Evolutionary conservation across 148 eudicot genomes (phyloP).

Genomic region (Amaranthus hypochondriacus): DNA sequence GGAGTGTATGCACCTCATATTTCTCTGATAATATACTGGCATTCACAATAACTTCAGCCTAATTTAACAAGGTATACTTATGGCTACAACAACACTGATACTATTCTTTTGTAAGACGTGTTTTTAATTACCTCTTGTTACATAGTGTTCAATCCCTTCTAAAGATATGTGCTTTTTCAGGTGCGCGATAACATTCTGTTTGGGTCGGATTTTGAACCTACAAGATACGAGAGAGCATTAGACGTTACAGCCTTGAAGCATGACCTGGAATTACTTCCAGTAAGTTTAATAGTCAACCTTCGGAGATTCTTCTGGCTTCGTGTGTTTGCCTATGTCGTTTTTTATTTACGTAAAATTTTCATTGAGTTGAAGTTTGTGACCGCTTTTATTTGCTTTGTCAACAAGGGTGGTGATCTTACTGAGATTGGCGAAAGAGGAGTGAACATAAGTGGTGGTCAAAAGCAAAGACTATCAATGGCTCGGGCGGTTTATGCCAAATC

Average conservation of each 20-base stretch:
- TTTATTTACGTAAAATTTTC: not conserved
- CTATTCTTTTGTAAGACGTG: not conserved
- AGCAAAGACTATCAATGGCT: conserved; percentile 96
- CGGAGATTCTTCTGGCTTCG: not conserved
- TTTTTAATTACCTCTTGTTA: not conserved
- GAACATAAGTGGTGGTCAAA: conserved; percentile 95
- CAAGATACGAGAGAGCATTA: conserved; percentile 71
- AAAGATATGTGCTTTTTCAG: conserved; percentile 36
- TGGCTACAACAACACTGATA: not conserved
- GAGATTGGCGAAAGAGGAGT: conserved; percentile 99
- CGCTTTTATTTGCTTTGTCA: not conserved
- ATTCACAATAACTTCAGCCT: too few species aligned
- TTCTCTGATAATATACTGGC: too few species aligned
- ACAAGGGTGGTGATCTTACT: conserved; percentile 95
- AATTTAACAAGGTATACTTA: not conserved
- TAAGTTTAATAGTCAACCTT: conserved; percentile 29
- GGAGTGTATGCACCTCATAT: too few species aligned
- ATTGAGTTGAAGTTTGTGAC: not conserved
- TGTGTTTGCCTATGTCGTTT: conserved; percentile 9
- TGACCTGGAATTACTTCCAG: conserved; percentile 84
- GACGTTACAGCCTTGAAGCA: conserved; percentile 72
- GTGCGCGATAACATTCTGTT: conserved; percentile 91
- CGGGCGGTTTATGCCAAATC: conserved; percentile 90
- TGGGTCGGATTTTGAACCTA: conserved; percentile 64
- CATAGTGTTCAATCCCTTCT: not conserved